phyloP scores from a whole-genome alignment of 352 stramenopile species.

The Phytophthora pini region DNA sequence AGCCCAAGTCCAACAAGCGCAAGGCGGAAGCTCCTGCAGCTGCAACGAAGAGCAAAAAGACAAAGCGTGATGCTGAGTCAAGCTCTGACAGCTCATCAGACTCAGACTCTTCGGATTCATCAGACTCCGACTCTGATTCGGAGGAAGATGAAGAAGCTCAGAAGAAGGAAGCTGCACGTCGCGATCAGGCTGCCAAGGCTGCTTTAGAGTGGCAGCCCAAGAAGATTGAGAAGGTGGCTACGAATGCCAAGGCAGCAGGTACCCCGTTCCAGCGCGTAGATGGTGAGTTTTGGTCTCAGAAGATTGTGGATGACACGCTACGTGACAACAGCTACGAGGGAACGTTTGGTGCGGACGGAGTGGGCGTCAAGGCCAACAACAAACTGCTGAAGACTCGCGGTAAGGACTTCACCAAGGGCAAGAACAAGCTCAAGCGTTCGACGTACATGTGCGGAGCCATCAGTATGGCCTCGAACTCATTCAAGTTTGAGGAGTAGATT shows the following conservation, averaged over 20 bases:
- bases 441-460: conserved; percentile 96
- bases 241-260: conserved; percentile 83
- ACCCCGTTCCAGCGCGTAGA: conserved; percentile 99
- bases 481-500: conserved; percentile 89
- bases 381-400: conserved; percentile 97
- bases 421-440: conserved; percentile 99
- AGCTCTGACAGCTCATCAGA: conserved; percentile 57
- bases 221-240: conserved; percentile 77
- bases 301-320: conserved; percentile 94
- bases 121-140: conserved; percentile 47
- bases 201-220: conserved; percentile 92
- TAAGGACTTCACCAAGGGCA: conserved; percentile 99
- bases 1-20: conserved; percentile 55
- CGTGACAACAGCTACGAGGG: conserved; percentile 99
- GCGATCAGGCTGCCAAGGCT: conserved; percentile 83
- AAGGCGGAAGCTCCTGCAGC: conserved; percentile 51
- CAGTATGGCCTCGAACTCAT: conserved; percentile 93
- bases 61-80: conserved; percentile 38
- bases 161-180: conserved; percentile 82
- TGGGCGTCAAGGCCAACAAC: conserved; percentile 97
- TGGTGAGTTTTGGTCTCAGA: conserved; percentile 93
- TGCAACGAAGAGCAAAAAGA: conserved; percentile 45
- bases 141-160: conserved; percentile 65
- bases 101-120: conserved; percentile 52
- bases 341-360: conserved; percentile 96